Evolutionary conservation across 371 early-diverging fungal species (phyloP).

Genomic region (Mucor plumbeus): DNA sequence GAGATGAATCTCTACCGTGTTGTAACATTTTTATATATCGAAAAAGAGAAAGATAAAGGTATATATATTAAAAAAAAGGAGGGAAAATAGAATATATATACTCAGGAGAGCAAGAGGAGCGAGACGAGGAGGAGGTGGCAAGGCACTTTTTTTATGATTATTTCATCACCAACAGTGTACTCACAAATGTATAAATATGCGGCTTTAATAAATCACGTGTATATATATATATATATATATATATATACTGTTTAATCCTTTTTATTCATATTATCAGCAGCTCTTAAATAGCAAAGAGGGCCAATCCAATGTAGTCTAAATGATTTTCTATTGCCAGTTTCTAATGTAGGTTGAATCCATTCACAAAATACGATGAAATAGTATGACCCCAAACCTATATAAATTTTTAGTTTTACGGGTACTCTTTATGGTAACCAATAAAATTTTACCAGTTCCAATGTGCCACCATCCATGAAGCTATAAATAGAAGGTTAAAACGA

Average conservation of each 20-base stretch:
- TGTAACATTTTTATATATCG: conserved; percentile 11
- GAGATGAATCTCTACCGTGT: conserved; percentile 28
- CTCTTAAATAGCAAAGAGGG: conserved; percentile 42
- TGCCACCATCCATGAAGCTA: conserved; percentile 92
- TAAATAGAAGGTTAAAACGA: conserved; percentile 24
- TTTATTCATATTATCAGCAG: conserved; percentile 10
- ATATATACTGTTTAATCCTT: not conserved
- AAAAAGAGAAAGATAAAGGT: conserved; percentile 7
- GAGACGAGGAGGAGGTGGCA: not conserved
- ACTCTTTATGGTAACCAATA: not conserved
- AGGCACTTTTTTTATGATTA: not conserved
- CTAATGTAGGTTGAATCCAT: conserved; percentile 40
- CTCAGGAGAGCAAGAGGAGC: not conserved
- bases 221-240: not conserved
- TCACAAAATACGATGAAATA: conserved; percentile 48
- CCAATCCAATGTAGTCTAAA: conserved; percentile 42
- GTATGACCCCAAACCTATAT: conserved; percentile 41
- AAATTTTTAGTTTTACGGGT: not conserved
- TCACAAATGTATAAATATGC: not conserved
- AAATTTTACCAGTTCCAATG: conserved; percentile 54
- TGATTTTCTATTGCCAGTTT: conserved; percentile 5
- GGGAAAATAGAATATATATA: not conserved
- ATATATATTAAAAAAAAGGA: conserved; percentile 8
- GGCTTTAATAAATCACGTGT: conserved; percentile 8
- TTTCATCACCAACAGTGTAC: not conserved